These are phyloP conservation scores for Fusarium pseudonygamai DNA, from an alignment of 2,329 filamentous ascomycete genomes.

Conservation along the genomic window DNA sequence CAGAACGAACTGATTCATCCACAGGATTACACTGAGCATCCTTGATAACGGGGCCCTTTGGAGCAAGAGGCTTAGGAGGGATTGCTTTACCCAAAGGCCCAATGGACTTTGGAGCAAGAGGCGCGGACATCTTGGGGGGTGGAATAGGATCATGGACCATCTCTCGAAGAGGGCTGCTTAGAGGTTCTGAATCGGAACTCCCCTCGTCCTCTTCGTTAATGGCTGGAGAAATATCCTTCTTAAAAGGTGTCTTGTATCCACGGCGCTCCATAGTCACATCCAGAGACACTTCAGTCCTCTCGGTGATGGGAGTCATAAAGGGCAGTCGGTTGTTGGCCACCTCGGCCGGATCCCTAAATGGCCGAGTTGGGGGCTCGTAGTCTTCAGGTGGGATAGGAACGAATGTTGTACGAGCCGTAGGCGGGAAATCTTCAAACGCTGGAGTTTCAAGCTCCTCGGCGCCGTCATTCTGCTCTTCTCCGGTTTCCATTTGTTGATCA, in stretches of 20 bases:
- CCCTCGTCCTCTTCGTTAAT: slow-evolving; percentile 49
- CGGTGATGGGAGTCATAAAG: slow-evolving; percentile 99
- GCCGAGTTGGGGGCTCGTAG: slow-evolving; percentile 80
- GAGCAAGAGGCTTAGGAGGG: slow-evolving; percentile 53
- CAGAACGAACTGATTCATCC: slow-evolving; percentile 76
- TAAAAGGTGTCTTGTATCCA: slow-evolving; percentile 82
- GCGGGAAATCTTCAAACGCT: slow-evolving; percentile 52
- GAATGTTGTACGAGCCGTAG: slow-evolving; percentile 71
- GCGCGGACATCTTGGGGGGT: slow-evolving; percentile 60
- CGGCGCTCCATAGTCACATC: slow-evolving; percentile 69
- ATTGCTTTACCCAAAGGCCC: slow-evolving; percentile 46
- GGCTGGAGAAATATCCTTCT: slow-evolving; percentile 51
- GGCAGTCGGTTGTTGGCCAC: slow-evolving; percentile 90
- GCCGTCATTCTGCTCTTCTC: slow-evolving; percentile 42
- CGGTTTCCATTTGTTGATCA: slow-evolving; percentile 4
- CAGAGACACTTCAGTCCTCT: slow-evolving; percentile 90
- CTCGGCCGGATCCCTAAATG: slow-evolving; percentile 82
- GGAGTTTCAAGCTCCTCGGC: slow-evolving; percentile 56
- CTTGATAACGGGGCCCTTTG: slow-evolving; percentile 78
- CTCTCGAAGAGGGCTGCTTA: slow-evolving; percentile 79
- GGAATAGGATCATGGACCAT: slow-evolving; percentile 64
- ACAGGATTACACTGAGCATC: slow-evolving; percentile 91
- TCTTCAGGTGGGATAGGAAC: slow-evolving; percentile 86
- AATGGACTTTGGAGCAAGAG: slow-evolving; percentile 56
- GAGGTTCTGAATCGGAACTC: slow-evolving; percentile 51